Evolutionary conservation across 177 flowering plant genomes (phyloP).

Genomic region (Vitis hybrid): DNA sequence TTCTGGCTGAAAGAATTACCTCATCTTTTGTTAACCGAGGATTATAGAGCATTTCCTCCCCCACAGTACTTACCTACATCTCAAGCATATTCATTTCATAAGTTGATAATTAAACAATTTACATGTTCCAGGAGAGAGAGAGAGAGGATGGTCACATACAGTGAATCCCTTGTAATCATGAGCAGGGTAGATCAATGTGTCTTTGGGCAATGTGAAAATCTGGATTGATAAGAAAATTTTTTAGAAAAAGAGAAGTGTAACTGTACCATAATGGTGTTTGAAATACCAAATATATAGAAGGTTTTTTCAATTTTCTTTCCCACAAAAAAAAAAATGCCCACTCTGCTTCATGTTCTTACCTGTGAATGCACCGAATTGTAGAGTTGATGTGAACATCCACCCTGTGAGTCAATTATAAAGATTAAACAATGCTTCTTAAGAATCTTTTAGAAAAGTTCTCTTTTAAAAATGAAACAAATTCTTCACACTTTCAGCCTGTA

Average conservation of each 20-base stretch:
- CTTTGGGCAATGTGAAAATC: slow-evolving; percentile 92
- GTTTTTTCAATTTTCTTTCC: no score
- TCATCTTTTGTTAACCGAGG: slow-evolving; percentile 83
- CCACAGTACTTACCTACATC: slow-evolving; percentile 85
- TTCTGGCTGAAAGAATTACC: slow-evolving; percentile 34
- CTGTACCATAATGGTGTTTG: background rate
- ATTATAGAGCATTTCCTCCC: slow-evolving; percentile 82
- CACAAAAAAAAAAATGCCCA: background rate
- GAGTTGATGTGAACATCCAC: slow-evolving; percentile 82
- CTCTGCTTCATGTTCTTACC: slow-evolving; percentile 38
- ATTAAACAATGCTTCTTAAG: background rate
- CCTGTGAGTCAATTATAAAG: slow-evolving; percentile 40
- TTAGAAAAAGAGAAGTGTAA: background rate
- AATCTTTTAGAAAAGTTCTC: background rate
- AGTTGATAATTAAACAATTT: slow-evolving; percentile 16
- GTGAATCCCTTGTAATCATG: slow-evolving; percentile 95
- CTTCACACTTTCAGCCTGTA: background rate
- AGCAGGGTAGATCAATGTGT: slow-evolving; percentile 84
- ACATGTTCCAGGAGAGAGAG: background rate
- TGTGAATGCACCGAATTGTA: slow-evolving; percentile 93
- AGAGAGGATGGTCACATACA: slow-evolving; percentile 37
- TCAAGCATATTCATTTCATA: background rate
- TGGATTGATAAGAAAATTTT: slow-evolving; percentile 22
- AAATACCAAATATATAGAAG: no score
- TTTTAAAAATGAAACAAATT: background rate